These are phyloP conservation scores for Yamadazyma spencermartinsiae DNA, from an alignment of 1,139 yeast genomes.

Conservation along the genomic window DNA sequence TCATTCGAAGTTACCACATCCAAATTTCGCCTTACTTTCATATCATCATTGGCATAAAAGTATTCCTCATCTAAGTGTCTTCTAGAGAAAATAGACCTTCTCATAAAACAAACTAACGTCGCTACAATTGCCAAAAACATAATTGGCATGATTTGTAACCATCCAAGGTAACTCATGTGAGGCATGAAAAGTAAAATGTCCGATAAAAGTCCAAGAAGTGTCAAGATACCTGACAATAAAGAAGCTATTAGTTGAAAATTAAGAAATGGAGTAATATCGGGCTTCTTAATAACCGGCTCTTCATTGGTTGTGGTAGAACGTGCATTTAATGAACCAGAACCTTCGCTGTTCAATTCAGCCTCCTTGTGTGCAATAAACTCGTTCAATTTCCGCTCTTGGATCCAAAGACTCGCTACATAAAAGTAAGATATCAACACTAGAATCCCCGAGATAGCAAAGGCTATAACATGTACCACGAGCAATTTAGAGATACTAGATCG, in stretches of 20 bases:
- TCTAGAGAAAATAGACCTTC: slow-evolving; percentile 39
- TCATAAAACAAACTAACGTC: slow-evolving; percentile 41
- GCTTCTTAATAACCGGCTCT: slow-evolving; percentile 7
- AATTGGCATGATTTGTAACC: slow-evolving; percentile 46
- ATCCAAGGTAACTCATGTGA: slow-evolving; percentile 41
- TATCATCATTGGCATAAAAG: slow-evolving; percentile 35
- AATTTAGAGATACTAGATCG: slow-evolving; percentile 43
- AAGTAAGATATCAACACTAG: slow-evolving; percentile 15
- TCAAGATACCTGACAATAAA: slow-evolving; percentile 36
- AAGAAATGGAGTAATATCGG: slow-evolving; percentile 30
- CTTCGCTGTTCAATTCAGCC: background rate
- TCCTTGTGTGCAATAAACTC: background rate
- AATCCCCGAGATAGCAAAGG: slow-evolving; percentile 35
- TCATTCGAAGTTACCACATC: slow-evolving; percentile 24
- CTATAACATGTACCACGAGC: slow-evolving; percentile 47
- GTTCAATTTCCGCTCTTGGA: slow-evolving; percentile 6
- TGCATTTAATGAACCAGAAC: background rate
- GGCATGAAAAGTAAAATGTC: slow-evolving; percentile 45
- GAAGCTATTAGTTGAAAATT: slow-evolving; percentile 36
- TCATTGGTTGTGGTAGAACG: background rate
- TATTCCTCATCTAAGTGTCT: slow-evolving; percentile 36
- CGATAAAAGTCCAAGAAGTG: slow-evolving; percentile 41
- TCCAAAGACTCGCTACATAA: slow-evolving; percentile 5
- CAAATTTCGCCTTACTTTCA: slow-evolving; percentile 28
- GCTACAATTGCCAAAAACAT: slow-evolving; percentile 36